Base-by-base conservation (phyloP, 2,329 filamentous ascomycete genomes). In the Chrysoporthe deuterocubensis region DNA sequence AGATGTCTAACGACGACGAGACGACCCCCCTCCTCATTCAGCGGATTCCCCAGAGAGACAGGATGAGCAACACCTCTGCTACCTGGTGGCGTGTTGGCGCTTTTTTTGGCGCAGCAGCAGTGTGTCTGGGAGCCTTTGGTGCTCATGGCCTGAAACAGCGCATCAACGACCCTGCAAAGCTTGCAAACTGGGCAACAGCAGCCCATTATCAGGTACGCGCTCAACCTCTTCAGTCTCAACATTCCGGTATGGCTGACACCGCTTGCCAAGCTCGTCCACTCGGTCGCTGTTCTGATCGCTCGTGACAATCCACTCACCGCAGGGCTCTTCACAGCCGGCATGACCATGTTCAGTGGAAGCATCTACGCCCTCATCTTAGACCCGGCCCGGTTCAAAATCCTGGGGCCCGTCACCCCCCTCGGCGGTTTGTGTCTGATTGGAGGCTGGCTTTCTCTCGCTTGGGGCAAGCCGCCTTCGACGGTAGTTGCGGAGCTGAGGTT, bases 331-430 rank as follows among this genome's bases (percentile, higher is more conserved):
- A 85, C 85, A 0, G 86, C 86, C 0, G 89, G 89, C 63, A 90
- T 91, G 81, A 87, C 86, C 4, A 84, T 90, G 82, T 91, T 91
- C 77, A 87, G 84, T 68, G 89, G 89, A 1, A 87, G 84, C 74
- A 84, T 92, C 71, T 92, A 92, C 75, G 80, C 87, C 11, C 81
- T 91, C 11, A 82, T 86, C 0, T 79, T 91, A n/a, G 85, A 90
- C 76, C 85, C 88, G 26, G 82, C 85, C 72, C 79, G 82, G 40
- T 90, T 89, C 78, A 85, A 84, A 74, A 79, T 81, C 66, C 68
- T 91, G 70, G 89, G 89, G 0, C 89, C 89, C 0, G 84, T 90
- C 14, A 91, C 89, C 62, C 89, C 89, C 16, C 68, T 91, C 1
- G 89, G 89, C 0, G 89, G 89, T 0, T 71, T 89, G 62, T 89